Evolutionary conservation across 2,329 filamentous ascomycete species (phyloP).

Genomic region (Scedosporium boydii): DNA sequence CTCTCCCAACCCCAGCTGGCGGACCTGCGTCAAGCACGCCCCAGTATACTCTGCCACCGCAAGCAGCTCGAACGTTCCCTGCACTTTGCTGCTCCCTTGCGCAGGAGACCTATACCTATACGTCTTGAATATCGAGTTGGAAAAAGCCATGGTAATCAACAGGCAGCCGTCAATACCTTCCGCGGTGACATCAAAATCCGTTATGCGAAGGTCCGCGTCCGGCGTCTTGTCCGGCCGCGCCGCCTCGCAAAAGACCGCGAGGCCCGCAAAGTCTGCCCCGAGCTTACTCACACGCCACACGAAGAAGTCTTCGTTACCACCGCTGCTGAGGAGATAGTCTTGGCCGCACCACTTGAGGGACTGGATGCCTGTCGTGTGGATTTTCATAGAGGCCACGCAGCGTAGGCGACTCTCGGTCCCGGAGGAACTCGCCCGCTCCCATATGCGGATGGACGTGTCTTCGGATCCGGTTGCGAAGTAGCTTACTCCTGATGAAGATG

Average conservation of each 20-base stretch:
- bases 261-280: constrained; percentile 35
- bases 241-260: constrained; percentile 49
- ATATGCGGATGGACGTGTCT: constrained; percentile 68
- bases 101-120: constrained; percentile 37
- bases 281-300: constrained; percentile 62
- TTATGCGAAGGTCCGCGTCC: constrained; percentile 65
- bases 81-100: constrained; percentile 2
- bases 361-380: constrained; percentile 78
- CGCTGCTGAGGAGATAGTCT: constrained; percentile 71
- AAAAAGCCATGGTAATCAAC: constrained; percentile 64
- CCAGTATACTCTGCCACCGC: constrained; percentile 54
- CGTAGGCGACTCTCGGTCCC: constrained; percentile 17
- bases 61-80: constrained; percentile 36
- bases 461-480: constrained; percentile 60
- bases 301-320: constrained; percentile 80
- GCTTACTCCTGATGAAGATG: background rate
- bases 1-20: constrained; percentile 26
- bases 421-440: constrained; percentile 28
- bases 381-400: constrained; percentile 58
- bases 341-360: constrained; percentile 66
- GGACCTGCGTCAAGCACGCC: constrained; percentile 63
- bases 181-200: constrained; percentile 57
- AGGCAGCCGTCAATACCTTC: constrained; percentile 25
- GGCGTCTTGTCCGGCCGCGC: constrained; percentile 39
- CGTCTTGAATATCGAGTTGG: constrained; percentile 68